A percentile compares a stretch with the other conserved stretches of the same genome.
phyloP scores from a whole-genome alignment of 257 asterid species.

The Petunia axillaris region DNA sequence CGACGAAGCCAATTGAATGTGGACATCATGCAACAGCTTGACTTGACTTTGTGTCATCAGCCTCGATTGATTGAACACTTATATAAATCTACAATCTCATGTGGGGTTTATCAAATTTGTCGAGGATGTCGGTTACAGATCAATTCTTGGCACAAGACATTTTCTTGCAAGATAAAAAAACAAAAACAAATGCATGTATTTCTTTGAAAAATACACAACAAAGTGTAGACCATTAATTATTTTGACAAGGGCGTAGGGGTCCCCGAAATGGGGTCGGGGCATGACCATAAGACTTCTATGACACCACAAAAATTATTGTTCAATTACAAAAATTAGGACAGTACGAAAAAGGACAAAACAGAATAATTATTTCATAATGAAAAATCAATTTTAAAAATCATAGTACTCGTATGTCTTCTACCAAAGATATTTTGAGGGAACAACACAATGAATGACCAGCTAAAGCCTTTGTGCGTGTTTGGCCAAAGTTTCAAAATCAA shows the following conservation, averaged over 20 bases:
- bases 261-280: background rate
- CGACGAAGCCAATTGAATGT: too few relatives aligned
- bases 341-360: background rate
- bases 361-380: background rate
- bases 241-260: background rate
- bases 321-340: background rate
- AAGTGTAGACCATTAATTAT: background rate
- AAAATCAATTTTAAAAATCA: background rate
- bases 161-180: background rate
- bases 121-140: background rate
- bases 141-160: background rate
- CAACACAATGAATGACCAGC: background rate
- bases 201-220: too few relatives aligned
- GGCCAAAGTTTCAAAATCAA: too few relatives aligned
- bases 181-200: background rate
- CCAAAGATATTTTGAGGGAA: background rate
- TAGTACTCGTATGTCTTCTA: background rate
- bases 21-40: too few relatives aligned
- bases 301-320: background rate
- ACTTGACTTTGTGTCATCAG: too few relatives aligned
- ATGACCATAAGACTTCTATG: background rate
- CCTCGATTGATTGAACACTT: too few relatives aligned
- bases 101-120: too few relatives aligned
- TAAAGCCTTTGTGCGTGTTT: background rate
- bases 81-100: too few relatives aligned